Conservation (phyloP, 164 flowering plant genomes). For the Nymphaea thermarum region DNA sequence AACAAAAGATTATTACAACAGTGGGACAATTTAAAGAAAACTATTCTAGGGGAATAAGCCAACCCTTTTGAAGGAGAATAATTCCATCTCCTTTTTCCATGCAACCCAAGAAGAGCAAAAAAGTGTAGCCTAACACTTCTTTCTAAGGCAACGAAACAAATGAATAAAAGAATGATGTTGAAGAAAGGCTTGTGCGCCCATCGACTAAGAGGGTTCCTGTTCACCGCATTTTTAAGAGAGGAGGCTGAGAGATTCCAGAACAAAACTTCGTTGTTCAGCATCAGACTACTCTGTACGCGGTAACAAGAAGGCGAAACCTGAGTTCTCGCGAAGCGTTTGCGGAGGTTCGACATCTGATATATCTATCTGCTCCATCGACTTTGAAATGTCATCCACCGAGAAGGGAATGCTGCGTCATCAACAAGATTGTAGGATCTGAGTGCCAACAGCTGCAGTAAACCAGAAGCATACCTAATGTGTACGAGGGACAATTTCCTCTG, state of each 20-base stretch:
- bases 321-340: slow-evolving; percentile 80
- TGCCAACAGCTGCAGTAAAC: background rate
- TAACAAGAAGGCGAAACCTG: slow-evolving; percentile 82
- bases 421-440: background rate
- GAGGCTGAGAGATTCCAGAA: background rate
- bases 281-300: slow-evolving; percentile 39
- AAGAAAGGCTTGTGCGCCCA: no score
- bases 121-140: background rate
- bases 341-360: slow-evolving; percentile 83
- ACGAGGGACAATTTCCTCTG: no score
- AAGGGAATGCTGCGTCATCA: slow-evolving; percentile 77
- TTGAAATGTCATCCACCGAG: slow-evolving; percentile 87
- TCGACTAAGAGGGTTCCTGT: no score
- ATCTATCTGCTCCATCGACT: slow-evolving; percentile 89
- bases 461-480: no score
- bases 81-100: background rate
- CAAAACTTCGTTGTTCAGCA: background rate
- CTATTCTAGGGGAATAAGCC: background rate
- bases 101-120: background rate
- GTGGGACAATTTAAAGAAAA: background rate
- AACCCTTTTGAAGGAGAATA: background rate
- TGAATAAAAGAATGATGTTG: background rate
- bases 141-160: background rate
- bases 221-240: no score
- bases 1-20: background rate